Percentiles rank a stretch among this genome's conserved stretches.
phyloP scores from a whole-genome alignment of 306 rosid species.

The Castanea crenata region DNA sequence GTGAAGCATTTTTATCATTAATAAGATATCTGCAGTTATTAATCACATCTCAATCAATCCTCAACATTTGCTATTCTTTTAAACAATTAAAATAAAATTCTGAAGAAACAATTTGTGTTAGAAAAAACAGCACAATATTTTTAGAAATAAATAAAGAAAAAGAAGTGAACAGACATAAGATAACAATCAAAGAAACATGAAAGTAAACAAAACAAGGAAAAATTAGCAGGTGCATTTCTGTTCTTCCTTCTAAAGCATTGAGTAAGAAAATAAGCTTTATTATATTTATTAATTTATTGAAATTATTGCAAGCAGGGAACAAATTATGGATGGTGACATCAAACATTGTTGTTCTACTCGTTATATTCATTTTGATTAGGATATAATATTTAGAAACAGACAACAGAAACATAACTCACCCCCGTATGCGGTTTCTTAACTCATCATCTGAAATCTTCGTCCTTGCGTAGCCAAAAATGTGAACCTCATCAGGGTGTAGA shows the following conservation, averaged over 20 bases:
- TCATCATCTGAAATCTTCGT: constrained; percentile 79
- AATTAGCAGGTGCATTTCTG: background rate
- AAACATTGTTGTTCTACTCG: background rate
- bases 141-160: background rate
- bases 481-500: constrained; percentile 68
- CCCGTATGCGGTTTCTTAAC: constrained; percentile 68
- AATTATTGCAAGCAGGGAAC: constrained; percentile 9
- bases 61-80: constrained; percentile 13
- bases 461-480: constrained; percentile 96
- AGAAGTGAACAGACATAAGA: constrained; percentile 4
- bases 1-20: constrained; percentile 44
- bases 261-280: constrained; percentile 14
- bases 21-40: constrained; percentile 72
- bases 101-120: background rate
- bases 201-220: constrained; percentile 1
- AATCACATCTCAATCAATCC: constrained; percentile 25
- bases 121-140: background rate
- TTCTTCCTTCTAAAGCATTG: constrained; percentile 8
- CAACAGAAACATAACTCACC: constrained; percentile 44
- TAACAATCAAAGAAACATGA: constrained; percentile 11
- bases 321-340: constrained; percentile 6
- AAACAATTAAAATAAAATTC: constrained; percentile 5
- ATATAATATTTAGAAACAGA: background rate
- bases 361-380: background rate
- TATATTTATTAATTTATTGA: background rate